Conservation (phyloP, 768 basidiomycete species). For the Sarcodon sp. region DNA sequence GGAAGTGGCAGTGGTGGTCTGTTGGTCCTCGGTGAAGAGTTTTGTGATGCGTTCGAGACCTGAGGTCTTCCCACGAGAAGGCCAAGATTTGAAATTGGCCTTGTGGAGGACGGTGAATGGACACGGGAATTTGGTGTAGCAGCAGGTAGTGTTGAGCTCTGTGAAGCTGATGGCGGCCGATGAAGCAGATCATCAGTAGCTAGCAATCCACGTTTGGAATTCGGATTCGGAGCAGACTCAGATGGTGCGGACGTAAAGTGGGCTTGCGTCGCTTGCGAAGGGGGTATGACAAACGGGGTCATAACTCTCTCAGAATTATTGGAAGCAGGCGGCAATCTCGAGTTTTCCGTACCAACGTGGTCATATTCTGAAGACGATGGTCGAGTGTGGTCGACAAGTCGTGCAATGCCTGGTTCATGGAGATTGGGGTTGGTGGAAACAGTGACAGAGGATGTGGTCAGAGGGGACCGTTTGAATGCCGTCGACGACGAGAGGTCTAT, state of each 20-base stretch:
- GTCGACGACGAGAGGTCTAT: conserved; percentile 10
- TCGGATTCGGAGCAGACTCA: neutral
- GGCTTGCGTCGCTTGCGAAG: conserved; percentile 9
- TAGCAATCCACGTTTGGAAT: neutral
- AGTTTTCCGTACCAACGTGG: neutral
- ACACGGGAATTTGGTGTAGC: no score
- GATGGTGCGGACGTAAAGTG: conserved; percentile 2
- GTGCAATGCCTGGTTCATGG: conserved; percentile 5
- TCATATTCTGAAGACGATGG: neutral
- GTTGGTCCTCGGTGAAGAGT: no score
- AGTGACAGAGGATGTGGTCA: conserved; percentile 3
- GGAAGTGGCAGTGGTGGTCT: no score
- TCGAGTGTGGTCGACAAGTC: neutral
- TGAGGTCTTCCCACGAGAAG: no score
- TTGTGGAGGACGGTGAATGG: no score
- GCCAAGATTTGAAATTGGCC: no score
- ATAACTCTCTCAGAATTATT: conserved; percentile 14
- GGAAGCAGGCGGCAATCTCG: conserved; percentile 5
- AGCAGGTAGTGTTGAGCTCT: no score
- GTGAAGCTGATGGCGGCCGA: no score
- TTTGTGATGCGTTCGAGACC: no score
- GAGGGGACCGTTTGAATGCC: neutral
- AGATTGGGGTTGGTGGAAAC: conserved; percentile 5
- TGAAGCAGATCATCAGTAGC: neutral
- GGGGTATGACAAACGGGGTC: conserved; percentile 16